Conservation (phyloP, 257 asterid genomes). For the Avicennia marina region DNA sequence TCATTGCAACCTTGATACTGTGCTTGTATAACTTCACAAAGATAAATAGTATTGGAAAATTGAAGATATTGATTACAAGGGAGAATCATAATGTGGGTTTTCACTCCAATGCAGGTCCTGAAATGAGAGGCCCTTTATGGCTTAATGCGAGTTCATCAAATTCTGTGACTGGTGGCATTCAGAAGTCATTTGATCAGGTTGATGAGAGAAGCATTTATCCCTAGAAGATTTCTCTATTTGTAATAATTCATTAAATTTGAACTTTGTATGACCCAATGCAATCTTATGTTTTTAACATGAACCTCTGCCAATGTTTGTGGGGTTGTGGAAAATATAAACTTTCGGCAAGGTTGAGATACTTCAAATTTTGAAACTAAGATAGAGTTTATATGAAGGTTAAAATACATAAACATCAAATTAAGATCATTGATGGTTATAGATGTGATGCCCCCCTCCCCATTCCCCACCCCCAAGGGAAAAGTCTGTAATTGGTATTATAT, state of each 20-base stretch:
- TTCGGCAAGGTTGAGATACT: neutral
- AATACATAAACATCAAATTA: neutral
- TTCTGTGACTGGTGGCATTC: constrained; percentile 21
- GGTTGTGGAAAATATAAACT: neutral
- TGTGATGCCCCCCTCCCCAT: neutral
- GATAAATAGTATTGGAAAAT: no score
- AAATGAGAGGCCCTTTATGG: constrained; percentile 25
- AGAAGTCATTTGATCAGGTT: constrained; percentile 38
- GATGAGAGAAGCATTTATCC: neutral
- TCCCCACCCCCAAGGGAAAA: no score
- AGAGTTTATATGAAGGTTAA: neutral
- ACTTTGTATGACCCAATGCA: neutral
- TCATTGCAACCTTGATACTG: no score
- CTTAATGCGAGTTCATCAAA: constrained; percentile 26
- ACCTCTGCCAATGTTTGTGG: neutral
- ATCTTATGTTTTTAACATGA: neutral
- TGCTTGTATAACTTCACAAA: no score
- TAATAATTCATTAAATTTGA: neutral
- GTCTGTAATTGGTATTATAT: neutral
- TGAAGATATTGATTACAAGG: neutral
- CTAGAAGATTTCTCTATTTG: neutral
- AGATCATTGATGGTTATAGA: neutral
- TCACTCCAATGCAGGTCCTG: constrained; percentile 34
- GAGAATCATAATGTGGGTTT: constrained; percentile 8
- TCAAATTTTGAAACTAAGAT: neutral